phyloP scores from a whole-genome alignment of 495 filamentous ascomycete species.

The Podospora fimiseda region DNA sequence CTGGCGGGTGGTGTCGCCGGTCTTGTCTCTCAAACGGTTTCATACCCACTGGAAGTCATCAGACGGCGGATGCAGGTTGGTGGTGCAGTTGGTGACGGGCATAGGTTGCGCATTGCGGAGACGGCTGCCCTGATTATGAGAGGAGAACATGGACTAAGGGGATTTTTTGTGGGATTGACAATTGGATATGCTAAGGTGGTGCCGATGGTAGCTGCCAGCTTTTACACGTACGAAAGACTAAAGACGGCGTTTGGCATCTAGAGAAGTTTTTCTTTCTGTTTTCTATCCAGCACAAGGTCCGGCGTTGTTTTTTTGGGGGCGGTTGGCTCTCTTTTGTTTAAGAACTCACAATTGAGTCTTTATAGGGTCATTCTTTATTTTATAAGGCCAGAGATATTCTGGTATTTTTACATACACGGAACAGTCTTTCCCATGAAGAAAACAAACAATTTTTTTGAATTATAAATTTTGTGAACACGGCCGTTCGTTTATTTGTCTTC shows the following conservation, averaged over 20 bases:
- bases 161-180: constrained; percentile 87
- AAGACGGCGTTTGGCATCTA: constrained; percentile 45
- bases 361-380: no score
- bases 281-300: no score
- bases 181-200: constrained; percentile 95
- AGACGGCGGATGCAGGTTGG: constrained; percentile 92
- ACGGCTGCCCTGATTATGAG: constrained; percentile 65
- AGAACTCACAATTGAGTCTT: no score
- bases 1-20: constrained; percentile 78
- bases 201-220: constrained; percentile 79
- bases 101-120: constrained; percentile 67
- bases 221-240: constrained; percentile 71
- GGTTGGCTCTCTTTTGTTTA: no score
- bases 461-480: no score
- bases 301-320: no score
- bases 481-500: no score
- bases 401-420: no score
- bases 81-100: constrained; percentile 86
- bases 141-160: constrained; percentile 69
- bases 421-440: no score
- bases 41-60: constrained; percentile 91
- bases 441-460: no score
- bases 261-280: not conserved
- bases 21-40: constrained; percentile 78
- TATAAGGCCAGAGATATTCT: no score